Percentiles rank a stretch among this genome's conserved stretches.
phyloP scores from a whole-genome alignment of 139 green algal species.

The Volvox reticuliferus region DNA sequence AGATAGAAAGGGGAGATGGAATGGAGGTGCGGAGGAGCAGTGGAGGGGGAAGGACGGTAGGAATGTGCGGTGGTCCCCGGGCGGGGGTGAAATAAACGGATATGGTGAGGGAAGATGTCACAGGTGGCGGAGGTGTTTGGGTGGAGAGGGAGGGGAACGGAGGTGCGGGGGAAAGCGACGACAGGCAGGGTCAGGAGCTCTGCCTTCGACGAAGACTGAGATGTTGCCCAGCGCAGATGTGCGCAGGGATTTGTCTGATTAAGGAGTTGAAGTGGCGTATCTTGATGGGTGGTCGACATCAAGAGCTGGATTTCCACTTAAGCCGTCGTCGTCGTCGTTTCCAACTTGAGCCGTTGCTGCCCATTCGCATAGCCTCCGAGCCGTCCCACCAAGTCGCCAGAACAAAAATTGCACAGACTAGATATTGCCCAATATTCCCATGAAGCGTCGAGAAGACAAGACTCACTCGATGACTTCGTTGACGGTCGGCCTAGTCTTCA shows the following conservation, averaged over 20 bases:
- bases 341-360: slow-evolving; percentile 6
- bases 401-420: neutral
- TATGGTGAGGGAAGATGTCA: neutral
- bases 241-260: neutral
- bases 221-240: no score
- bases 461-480: slow-evolving; percentile 47
- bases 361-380: neutral
- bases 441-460: neutral
- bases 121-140: slow-evolving; percentile 11
- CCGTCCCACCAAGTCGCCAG: neutral
- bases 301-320: neutral
- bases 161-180: neutral
- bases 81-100: neutral
- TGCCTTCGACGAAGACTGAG: no score
- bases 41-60: slow-evolving; percentile 1
- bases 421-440: neutral
- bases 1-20: neutral
- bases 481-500: slow-evolving; percentile 14
- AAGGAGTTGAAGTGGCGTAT: neutral
- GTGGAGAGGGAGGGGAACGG: slow-evolving; percentile 15
- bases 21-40: neutral
- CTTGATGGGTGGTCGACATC: neutral
- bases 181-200: neutral
- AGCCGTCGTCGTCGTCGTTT: neutral
- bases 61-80: slow-evolving; percentile 13